Percentiles rank a stretch among this genome's conserved stretches.
Conservation (phyloP, 2,329 filamentous ascomycete genomes). For the Pleurostoma richardsiae region DNA sequence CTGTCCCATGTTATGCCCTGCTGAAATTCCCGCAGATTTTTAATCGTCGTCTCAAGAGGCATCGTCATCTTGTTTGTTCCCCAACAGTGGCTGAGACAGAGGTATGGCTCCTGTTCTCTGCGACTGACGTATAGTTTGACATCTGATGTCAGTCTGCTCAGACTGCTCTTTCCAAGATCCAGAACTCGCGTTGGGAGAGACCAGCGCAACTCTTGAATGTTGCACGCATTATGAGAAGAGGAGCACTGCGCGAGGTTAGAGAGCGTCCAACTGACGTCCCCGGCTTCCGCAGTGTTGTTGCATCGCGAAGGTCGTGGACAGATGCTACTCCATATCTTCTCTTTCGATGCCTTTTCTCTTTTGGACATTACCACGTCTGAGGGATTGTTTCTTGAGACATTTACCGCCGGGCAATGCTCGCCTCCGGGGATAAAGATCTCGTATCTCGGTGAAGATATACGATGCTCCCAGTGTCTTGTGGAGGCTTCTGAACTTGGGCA, state of each 20-base stretch:
- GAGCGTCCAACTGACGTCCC: background rate
- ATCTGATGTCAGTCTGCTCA: background rate
- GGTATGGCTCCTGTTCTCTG: background rate
- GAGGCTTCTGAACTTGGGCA: background rate
- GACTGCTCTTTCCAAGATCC: background rate
- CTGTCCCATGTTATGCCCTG: background rate
- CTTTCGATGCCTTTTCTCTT: too few species aligned
- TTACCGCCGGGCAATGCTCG: background rate
- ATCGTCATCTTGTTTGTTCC: background rate
- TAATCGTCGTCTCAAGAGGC: background rate
- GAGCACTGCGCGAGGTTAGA: background rate
- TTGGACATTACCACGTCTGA: too few species aligned
- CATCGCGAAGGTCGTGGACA: background rate
- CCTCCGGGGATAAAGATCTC: background rate
- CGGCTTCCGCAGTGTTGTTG: background rate
- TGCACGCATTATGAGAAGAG: background rate
- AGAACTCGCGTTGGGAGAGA: background rate
- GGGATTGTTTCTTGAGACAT: background rate
- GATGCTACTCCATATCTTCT: background rate
- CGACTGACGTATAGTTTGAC: background rate
- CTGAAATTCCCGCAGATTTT: conserved; percentile 1
- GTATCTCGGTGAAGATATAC: background rate
- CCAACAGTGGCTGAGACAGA: conserved; percentile 5
- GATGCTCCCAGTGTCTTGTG: background rate
- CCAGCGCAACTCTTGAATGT: background rate